Percentiles rank a stretch among this genome's conserved stretches.
Evolutionary conservation across 2,329 filamentous ascomycete genomes (phyloP).

Genomic region (Ophiocordyceps polyrhachis-furcata): DNA sequence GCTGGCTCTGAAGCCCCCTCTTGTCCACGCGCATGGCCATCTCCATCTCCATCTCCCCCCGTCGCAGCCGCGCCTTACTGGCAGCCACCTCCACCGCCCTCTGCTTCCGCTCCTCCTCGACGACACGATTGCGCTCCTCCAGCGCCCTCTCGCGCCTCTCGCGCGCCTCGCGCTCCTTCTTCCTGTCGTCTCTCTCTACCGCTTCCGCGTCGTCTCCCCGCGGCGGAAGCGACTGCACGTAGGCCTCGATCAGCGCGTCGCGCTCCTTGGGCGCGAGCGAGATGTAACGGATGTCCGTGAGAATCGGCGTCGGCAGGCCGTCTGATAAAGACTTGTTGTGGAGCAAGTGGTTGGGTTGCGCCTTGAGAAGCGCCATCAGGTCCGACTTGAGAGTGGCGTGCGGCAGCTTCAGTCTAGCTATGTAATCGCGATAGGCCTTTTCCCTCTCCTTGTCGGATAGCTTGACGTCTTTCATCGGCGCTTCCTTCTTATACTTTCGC

Average conservation of each 20-base stretch:
- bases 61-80: slow-evolving; percentile 41
- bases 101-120: slow-evolving; percentile 43
- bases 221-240: slow-evolving; percentile 43
- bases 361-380: slow-evolving; percentile 44
- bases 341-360: slow-evolving; percentile 36
- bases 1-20: slow-evolving; percentile 43
- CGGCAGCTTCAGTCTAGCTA: slow-evolving; percentile 47
- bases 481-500: slow-evolving; percentile 69
- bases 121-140: slow-evolving; percentile 40
- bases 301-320: slow-evolving; percentile 40
- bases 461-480: slow-evolving; percentile 56
- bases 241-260: slow-evolving; percentile 46
- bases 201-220: slow-evolving; percentile 20
- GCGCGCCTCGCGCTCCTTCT: slow-evolving; percentile 29
- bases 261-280: slow-evolving; percentile 41
- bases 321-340: slow-evolving; percentile 38
- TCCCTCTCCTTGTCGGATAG: slow-evolving; percentile 62
- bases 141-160: slow-evolving; percentile 46
- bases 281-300: slow-evolving; percentile 52
- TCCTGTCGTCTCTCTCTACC: slow-evolving; percentile 30
- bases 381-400: slow-evolving; percentile 50
- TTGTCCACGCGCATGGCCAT: slow-evolving; percentile 51
- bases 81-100: slow-evolving; percentile 39
- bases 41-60: slow-evolving; percentile 50
- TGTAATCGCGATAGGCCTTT: slow-evolving; percentile 59